phyloP scores from a whole-genome alignment of 2,329 filamentous ascomycete species.

The Coleophoma eucalyptorum region DNA sequence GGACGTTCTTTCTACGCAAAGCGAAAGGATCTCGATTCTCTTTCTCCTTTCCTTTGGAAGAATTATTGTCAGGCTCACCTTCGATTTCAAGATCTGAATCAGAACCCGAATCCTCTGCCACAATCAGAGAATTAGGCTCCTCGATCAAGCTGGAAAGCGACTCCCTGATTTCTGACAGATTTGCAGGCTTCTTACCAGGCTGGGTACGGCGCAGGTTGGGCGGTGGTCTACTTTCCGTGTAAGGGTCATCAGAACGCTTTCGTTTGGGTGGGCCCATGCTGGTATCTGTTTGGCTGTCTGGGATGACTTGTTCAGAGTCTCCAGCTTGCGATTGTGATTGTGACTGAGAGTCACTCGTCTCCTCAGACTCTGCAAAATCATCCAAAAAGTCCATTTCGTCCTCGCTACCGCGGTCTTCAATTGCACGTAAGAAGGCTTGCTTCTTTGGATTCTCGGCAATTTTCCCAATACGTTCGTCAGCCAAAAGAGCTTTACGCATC shows the following conservation, averaged over 20 bases:
- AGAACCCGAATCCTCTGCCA: constrained; percentile 46
- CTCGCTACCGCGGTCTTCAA: constrained; percentile 76
- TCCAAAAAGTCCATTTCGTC: constrained; percentile 76
- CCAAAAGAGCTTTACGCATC: constrained; percentile 84
- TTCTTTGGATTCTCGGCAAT: constrained; percentile 88
- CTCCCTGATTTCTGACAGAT: constrained; percentile 76
- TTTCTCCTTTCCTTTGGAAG: constrained; percentile 18
- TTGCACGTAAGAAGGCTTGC: constrained; percentile 82
- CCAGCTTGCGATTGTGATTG: constrained; percentile 31
- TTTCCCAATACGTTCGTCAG: constrained; percentile 86
- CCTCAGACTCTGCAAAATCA: constrained; percentile 39
- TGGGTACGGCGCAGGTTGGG: constrained; percentile 60
- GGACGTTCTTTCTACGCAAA: constrained; percentile 33
- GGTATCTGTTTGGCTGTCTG: constrained; percentile 46
- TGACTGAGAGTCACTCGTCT: constrained; percentile 33
- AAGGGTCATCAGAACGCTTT: constrained; percentile 34
- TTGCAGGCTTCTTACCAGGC: constrained; percentile 62
- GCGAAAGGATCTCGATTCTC: constrained; percentile 28
- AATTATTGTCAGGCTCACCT: constrained; percentile 43
- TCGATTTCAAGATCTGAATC: constrained; percentile 50
- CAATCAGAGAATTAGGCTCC: constrained; percentile 46
- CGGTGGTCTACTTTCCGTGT: constrained; percentile 48
- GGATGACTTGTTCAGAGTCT: constrained; percentile 29
- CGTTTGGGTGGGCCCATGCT: constrained; percentile 29
- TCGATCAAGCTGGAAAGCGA: constrained; percentile 83